phyloP scores from a whole-genome alignment of 148 eudicot genomes.

The Chenopodium quinoa region DNA sequence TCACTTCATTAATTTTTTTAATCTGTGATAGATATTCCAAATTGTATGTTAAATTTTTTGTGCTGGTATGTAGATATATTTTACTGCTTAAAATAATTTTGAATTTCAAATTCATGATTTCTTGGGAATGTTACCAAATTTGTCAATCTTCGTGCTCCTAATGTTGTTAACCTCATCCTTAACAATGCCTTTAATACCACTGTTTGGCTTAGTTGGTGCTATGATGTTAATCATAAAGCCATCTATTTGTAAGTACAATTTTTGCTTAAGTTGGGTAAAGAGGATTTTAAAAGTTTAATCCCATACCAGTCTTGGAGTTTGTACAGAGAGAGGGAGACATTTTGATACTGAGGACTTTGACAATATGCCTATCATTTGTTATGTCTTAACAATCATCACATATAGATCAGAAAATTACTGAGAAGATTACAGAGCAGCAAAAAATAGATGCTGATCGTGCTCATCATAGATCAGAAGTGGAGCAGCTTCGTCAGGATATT shows the following conservation, averaged over 20 bases:
- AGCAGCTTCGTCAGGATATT: conserved; percentile 78
- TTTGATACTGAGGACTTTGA: not conserved
- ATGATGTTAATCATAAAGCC: not conserved
- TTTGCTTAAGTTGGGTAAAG: not conserved
- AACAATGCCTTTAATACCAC: not conserved
- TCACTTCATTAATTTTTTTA: not conserved
- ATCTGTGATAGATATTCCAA: no score
- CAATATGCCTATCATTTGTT: conserved; percentile 12
- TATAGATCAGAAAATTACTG: conserved; percentile 76
- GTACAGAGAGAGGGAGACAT: not conserved
- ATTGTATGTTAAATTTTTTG: not conserved
- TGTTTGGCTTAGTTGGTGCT: not conserved
- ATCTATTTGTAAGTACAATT: not conserved
- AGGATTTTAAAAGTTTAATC: not conserved
- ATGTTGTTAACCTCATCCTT: not conserved
- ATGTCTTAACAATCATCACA: conserved; percentile 62
- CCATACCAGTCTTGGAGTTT: not conserved
- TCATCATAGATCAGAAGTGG: conserved; percentile 81
- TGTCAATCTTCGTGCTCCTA: not conserved
- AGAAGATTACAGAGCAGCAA: conserved; percentile 87
- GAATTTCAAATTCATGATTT: not conserved
- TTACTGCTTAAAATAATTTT: not conserved
- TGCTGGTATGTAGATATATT: not conserved
- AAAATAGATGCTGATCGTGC: conserved; percentile 88
- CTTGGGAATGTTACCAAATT: not conserved